Evolutionary conservation across 352 stramenopile genomes (phyloP), one percentile per base, ranked within the genome.

Genomic region (Globisporangium takayamanum): DNA sequence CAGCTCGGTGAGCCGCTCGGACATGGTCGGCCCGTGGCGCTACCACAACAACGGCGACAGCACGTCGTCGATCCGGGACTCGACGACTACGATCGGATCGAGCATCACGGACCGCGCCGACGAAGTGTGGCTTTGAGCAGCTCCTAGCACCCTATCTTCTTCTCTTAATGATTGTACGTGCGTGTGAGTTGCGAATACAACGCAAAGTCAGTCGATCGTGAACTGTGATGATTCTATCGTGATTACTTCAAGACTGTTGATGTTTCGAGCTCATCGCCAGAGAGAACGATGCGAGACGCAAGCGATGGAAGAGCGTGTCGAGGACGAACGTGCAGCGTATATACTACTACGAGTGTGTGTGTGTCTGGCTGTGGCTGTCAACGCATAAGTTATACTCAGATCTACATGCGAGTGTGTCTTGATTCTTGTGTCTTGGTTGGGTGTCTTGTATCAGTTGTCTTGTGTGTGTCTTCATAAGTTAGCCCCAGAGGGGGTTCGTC

Each of bases 11-110:
- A 84, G 69, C 41, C 61, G 70, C 33, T 68, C 74, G 28, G 80
- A 87, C 50, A 74, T 84, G 47, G 74, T 86, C 30, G 62, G 75
- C 36, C 68, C 74, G 55, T 89, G 79, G 79, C 71, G 67, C 2
- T 76, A 82, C 50, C 59, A 77, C n/a, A 61, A 76, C 48, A 57
- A 68, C 55, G 70, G 58, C 46, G 69, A 80, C 60, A 72, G 76
- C 52, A 60, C 68, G 50, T 76, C 68, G 25, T 86, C 73, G 22
- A 71, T 75, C 18, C 75, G 78, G 20, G 80, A 88, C 73, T 91
- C 80, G 60, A 70, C 70, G 53, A 59, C 71, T 3, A 79, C 73
- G 26, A 76, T 69, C 30, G 63, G 68, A 15, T 88, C 78, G 42
- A 88, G 60, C 60, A 77, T 74, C 65, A 78, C 72, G 49, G 69